Conservation (phyloP, 176 grass and related monocot genomes). For the Carex pumila region DNA sequence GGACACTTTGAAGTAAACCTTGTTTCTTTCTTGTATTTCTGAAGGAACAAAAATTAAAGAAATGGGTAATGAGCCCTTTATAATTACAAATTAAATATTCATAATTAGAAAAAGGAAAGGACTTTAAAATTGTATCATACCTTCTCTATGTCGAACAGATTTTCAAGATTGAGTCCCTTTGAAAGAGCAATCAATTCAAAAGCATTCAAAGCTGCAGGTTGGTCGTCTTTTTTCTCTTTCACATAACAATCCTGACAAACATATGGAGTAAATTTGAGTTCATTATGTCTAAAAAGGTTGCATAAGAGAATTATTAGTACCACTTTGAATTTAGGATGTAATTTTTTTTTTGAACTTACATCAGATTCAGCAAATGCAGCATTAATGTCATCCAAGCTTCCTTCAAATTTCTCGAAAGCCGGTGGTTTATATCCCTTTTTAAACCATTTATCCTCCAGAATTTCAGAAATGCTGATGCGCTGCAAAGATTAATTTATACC, state of each 20-base stretch:
- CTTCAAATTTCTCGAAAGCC: slow-evolving; percentile 67
- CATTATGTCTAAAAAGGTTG: background rate
- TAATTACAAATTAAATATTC: background rate
- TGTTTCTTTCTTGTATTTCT: slow-evolving; percentile 95
- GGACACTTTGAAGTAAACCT: slow-evolving; percentile 90
- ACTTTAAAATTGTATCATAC: slow-evolving; percentile 21
- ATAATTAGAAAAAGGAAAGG: background rate
- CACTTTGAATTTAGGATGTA: slow-evolving; percentile 12
- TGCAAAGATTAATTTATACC: slow-evolving; percentile 20
- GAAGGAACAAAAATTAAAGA: slow-evolving; percentile 14
- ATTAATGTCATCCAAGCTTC: slow-evolving; percentile 78
- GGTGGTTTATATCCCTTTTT: slow-evolving; percentile 84
- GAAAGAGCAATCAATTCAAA: slow-evolving; percentile 97
- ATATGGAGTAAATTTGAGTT: background rate
- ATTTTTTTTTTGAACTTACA: slow-evolving; percentile 43
- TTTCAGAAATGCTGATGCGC: slow-evolving; percentile 77
- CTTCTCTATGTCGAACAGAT: slow-evolving; percentile 85
- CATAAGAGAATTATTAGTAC: background rate
- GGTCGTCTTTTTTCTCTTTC: slow-evolving; percentile 80
- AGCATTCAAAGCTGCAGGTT: slow-evolving; percentile 91
- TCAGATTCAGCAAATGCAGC: slow-evolving; percentile 92
- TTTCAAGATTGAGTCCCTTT: slow-evolving; percentile 84
- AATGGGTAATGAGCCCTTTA: background rate
- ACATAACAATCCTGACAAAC: slow-evolving; percentile 73
- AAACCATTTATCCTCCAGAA: slow-evolving; percentile 97